A percentile compares a stretch with the other conserved stretches of the same genome.
phyloP scores from a whole-genome alignment of 495 filamentous ascomycete genomes.

The Cetradonia linearis region DNA sequence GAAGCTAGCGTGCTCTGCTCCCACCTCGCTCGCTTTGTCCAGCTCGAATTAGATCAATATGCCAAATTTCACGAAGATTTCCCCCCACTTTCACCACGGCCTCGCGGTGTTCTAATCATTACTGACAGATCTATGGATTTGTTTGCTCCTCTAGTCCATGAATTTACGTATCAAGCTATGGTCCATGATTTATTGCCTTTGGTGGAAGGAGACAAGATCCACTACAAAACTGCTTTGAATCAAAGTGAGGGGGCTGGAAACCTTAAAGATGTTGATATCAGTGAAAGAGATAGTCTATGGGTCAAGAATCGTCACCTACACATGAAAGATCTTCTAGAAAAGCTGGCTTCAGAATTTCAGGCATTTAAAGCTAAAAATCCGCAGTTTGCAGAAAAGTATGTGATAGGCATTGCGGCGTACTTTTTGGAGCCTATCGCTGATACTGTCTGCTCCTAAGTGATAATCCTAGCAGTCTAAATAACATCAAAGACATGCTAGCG shows the following conservation, averaged over 20 bases:
- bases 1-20: slow-evolving; percentile 80
- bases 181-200: slow-evolving; percentile 84
- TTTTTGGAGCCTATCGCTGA: not conserved
- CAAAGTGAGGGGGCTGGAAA: slow-evolving; percentile 56
- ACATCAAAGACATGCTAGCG: slow-evolving; percentile 93
- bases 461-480: slow-evolving; percentile 66
- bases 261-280: slow-evolving; percentile 80
- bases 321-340: slow-evolving; percentile 96
- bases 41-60: slow-evolving; percentile 79
- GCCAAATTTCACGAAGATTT: slow-evolving; percentile 73
- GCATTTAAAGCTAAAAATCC: slow-evolving; percentile 85
- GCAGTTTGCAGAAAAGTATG: slow-evolving; percentile 72
- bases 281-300: slow-evolving; percentile 87
- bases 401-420: not conserved
- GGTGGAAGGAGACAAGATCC: slow-evolving; percentile 76
- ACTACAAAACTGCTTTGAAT: slow-evolving; percentile 68
- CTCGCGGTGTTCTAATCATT: slow-evolving; percentile 74
- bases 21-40: slow-evolving; percentile 84
- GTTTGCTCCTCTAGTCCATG: slow-evolving; percentile 75
- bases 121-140: slow-evolving; percentile 90
- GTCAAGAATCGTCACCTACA: slow-evolving; percentile 84
- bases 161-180: slow-evolving; percentile 99
- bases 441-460: slow-evolving; percentile 36
- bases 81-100: slow-evolving; percentile 63
- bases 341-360: slow-evolving; percentile 82